Base-by-base conservation (phyloP, 306 rosid genomes). In the Malus orientalis region DNA sequence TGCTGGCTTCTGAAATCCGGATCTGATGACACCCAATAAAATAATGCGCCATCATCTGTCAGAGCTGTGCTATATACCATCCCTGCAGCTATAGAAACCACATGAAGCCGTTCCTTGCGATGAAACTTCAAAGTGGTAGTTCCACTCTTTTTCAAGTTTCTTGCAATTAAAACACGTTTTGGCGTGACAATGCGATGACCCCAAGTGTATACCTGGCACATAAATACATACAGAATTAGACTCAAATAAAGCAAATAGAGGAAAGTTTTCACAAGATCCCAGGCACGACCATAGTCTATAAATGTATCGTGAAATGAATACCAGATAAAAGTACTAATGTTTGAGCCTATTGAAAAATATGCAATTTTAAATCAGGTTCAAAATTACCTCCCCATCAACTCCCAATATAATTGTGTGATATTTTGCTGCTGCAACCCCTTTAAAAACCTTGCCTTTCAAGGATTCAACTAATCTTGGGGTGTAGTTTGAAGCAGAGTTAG, bases 141-240 rank as follows among this genome's bases (percentile, higher is more conserved):
- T 78, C 97, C 97, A 73, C 91, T 78, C 85, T 90, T 95, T 89
- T 95, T 95, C 15, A 95, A 88, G 87, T 88, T 92, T 87, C 97
- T 92, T 79, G 87, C 79, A 55, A 95, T 79, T 20, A 92, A 89
- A 38, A 92, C 97, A 68, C 99, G 97, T 79, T 81, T 89, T 33
- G 99, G 97, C 36, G 93, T 92, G 69, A 95, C 99, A 74, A 89
- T 95, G 61, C 92, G 89, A 88, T 95, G 93, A 76, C 99, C 99
- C 97, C 99, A 95, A 73, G 99, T 92, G 86, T 85, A 92, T 33
- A 92, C 99, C 99, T 95, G 86, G 79, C 69, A 68, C 84, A 82
- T 67, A 63, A 19, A 69, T 66, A 11, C 40, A 64, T 45, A 15
- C 69, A 76, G n/a, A 15, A 49, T 54, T 67, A 36, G 69, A 58